phyloP scores from a whole-genome alignment of 2,329 filamentous ascomycete species.

The Stylonectria norvegica region DNA sequence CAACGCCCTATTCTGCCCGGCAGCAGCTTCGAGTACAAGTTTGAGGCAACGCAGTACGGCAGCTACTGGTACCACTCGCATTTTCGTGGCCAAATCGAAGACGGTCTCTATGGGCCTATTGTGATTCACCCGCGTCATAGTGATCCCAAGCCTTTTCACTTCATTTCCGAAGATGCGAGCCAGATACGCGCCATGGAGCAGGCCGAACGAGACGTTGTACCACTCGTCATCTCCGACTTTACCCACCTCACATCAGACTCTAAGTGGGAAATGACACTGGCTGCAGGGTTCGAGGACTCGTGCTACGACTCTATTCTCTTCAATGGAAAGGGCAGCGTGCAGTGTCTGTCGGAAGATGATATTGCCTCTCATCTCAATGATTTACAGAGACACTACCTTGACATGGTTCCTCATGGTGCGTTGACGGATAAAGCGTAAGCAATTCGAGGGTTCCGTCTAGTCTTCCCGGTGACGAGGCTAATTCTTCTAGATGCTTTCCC shows the following conservation, averaged over 20 bases:
- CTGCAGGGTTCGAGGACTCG: slow-evolving; percentile 45
- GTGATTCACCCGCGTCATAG: slow-evolving; percentile 40
- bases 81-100: slow-evolving; percentile 52
- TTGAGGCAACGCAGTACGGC: slow-evolving; percentile 54
- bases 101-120: slow-evolving; percentile 58
- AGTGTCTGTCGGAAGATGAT: slow-evolving; percentile 46
- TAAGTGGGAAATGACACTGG: slow-evolving; percentile 41
- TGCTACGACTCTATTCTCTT: slow-evolving; percentile 61
- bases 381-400: slow-evolving; percentile 31
- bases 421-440: slow-evolving; percentile 43
- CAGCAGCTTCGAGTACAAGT: slow-evolving; percentile 49
- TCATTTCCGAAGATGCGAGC: slow-evolving; percentile 40
- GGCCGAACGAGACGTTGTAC: slow-evolving; percentile 46
- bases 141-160: slow-evolving; percentile 43
- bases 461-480: background rate
- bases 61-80: slow-evolving; percentile 62
- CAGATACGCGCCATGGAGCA: slow-evolving; percentile 41
- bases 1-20: slow-evolving; percentile 51
- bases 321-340: slow-evolving; percentile 57
- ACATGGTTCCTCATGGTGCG: slow-evolving; percentile 24
- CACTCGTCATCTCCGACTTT: slow-evolving; percentile 55
- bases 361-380: slow-evolving; percentile 37
- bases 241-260: slow-evolving; percentile 50
- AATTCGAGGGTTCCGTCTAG: fast-evolving
- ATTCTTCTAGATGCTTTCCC: slow-evolving; percentile 19